Evolutionary conservation across 1,284 basidiomycete species (phyloP).

Genomic region (Naganishia cerealis): DNA sequence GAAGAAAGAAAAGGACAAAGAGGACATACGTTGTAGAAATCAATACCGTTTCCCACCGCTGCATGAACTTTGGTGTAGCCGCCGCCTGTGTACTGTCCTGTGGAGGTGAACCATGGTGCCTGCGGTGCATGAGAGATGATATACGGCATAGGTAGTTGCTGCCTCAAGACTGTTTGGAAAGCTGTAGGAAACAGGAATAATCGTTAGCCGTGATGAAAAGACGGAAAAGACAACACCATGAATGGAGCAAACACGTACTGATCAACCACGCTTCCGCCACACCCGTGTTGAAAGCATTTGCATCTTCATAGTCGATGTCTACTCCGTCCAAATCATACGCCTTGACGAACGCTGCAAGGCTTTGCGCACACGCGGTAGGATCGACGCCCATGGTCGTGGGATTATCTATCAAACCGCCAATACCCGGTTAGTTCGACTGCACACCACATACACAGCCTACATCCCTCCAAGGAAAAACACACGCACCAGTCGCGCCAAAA

Average conservation of each 20-base stretch:
- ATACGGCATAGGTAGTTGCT: constrained; percentile 46
- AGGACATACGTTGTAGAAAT: constrained; percentile 39
- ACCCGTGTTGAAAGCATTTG: constrained; percentile 46
- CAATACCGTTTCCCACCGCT: constrained; percentile 45
- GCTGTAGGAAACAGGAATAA: constrained; percentile 16
- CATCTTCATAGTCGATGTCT: constrained; percentile 58
- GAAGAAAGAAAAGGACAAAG: not conserved
- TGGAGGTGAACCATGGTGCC: constrained; percentile 50
- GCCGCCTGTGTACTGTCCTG: constrained; percentile 43
- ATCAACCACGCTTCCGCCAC: constrained; percentile 47
- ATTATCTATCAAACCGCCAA: constrained; percentile 39
- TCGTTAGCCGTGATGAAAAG: not conserved
- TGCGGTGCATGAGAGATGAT: constrained; percentile 49
- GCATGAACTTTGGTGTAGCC: constrained; percentile 48
- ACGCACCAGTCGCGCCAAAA: constrained; percentile 53
- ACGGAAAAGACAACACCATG: not conserved
- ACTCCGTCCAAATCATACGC: constrained; percentile 57
- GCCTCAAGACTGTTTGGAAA: constrained; percentile 50
- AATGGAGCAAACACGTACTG: constrained; percentile 29
- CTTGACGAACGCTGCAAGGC: constrained; percentile 52
- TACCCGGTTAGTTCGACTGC: not conserved
- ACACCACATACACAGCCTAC: not conserved
- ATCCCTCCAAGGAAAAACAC: not conserved
- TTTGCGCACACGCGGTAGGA: constrained; percentile 46
- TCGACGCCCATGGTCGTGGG: constrained; percentile 52